A percentile compares a stretch with the other conserved stretches of the same genome.
Evolutionary conservation across 2,329 filamentous ascomycete genomes (phyloP).

Genomic region (Apiospora koreana): DNA sequence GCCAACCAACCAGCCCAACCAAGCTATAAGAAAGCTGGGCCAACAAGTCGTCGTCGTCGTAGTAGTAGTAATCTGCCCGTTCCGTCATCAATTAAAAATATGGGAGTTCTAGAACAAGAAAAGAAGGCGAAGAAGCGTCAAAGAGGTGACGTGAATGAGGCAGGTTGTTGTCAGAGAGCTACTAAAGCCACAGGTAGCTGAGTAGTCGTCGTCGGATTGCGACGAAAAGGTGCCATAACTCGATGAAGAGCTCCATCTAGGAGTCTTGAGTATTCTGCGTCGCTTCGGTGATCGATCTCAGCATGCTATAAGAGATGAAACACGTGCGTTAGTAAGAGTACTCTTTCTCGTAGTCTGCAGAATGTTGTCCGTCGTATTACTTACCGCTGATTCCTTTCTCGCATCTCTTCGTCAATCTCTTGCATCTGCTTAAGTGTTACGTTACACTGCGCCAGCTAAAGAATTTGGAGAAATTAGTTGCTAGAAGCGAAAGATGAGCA

Average conservation of each 20-base stretch:
- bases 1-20: neutral
- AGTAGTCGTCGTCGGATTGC: neutral
- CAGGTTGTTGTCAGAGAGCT: neutral
- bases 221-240: neutral
- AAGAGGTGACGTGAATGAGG: neutral
- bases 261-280: conserved; percentile 19
- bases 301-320: conserved; percentile 28
- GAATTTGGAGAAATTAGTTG: neutral
- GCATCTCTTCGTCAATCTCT: conserved; percentile 57
- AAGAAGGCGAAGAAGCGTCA: neutral
- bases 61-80: neutral
- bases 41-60: neutral
- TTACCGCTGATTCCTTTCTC: conserved; percentile 52
- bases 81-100: neutral
- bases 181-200: neutral
- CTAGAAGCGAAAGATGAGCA: neutral
- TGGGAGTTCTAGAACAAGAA: neutral
- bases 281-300: conserved; percentile 35
- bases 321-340: neutral
- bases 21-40: neutral
- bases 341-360: neutral
- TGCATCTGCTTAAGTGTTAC: conserved; percentile 50
- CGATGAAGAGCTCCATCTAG: conserved; percentile 12
- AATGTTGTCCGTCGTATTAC: neutral
- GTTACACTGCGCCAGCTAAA: conserved; percentile 46